Conservation (phyloP, 306 rosid species). For the Vicia villosa region DNA sequence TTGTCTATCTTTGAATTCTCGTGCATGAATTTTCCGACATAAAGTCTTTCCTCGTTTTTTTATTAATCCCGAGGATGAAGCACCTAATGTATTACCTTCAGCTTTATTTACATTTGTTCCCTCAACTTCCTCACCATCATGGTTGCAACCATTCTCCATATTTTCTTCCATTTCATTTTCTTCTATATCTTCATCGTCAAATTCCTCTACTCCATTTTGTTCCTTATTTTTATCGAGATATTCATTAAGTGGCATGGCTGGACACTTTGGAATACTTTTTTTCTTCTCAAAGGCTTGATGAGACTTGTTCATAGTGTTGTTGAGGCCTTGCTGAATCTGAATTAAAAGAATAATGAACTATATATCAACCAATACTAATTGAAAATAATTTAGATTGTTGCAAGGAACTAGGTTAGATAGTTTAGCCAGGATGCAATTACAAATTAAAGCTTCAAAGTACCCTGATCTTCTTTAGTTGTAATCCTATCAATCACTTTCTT, state of each 20-base stretch:
- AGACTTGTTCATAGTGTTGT: too few relatives aligned
- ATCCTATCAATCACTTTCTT: conserved; percentile 8
- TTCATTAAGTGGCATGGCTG: background rate
- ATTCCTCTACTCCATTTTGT: background rate
- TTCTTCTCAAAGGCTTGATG: too few relatives aligned
- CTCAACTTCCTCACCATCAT: background rate
- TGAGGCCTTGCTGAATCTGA: too few relatives aligned
- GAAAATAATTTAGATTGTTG: conserved; percentile 6
- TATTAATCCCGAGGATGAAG: background rate
- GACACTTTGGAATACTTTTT: too few relatives aligned
- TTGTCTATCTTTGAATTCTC: background rate
- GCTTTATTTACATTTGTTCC: background rate
- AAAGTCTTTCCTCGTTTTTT: background rate
- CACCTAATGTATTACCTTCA: background rate
- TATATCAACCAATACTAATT: background rate
- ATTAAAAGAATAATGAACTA: too few relatives aligned
- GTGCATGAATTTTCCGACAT: background rate
- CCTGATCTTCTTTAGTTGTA: background rate
- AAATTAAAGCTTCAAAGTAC: conserved; percentile 21
- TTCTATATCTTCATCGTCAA: background rate
- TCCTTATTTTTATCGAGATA: background rate
- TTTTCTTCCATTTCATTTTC: background rate
- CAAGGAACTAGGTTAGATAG: conserved; percentile 19
- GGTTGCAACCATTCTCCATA: background rate
- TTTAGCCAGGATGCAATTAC: conserved; percentile 13